Evolutionary conservation across 225 moss, liverwort and hornwort species (phyloP), one percentile per base, ranked within the genome.

Genomic region (Pseudoscleropodium purum): DNA sequence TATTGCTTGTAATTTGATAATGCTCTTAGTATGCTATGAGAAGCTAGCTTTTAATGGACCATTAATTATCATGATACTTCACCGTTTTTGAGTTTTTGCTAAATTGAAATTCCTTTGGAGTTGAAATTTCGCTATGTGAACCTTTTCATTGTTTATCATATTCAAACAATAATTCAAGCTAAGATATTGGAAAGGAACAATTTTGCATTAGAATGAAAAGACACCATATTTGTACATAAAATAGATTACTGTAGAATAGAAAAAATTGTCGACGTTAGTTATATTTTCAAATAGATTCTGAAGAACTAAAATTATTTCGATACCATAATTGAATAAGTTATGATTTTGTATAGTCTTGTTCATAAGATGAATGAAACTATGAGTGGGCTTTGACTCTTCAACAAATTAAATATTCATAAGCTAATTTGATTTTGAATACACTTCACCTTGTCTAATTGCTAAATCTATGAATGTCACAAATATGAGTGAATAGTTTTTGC

Each of bases 61-160:
- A 13, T 21, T 52, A 8, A 33, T 49, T 49, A 75, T 31, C 0
- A 0, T 9, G 0, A 8, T 5, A 8, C 9, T 54, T 56, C 2
- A 78, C 5, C 0, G 0, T 37, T 25, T 52, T 56, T 78, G 15
- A 56, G 9, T 54, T 36, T 5, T 78, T 37, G 9, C 9, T 54
- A 9, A 56, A 52, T 25, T 15, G 4, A 24, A 78, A 37, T 37
- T 36, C 1, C 25, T 25, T 56, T 77, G 7, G 37, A 78, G 10
- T 79, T 79, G 16, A 31, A 37, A 79, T 6, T 37, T 56, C 5
- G 36, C 1, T 5, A 51, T 8, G 1, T 14, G 2, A 14, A 13
- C 3, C 3, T 34, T 51, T 52, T 52, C 1, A 76, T 20, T 52
- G 30, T 8, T 76, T 76, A 34, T 51, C 13, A 77, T 77, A 23